phyloP scores from a whole-genome alignment of 495 filamentous ascomycete genomes.

The Penicillium argentinense region DNA sequence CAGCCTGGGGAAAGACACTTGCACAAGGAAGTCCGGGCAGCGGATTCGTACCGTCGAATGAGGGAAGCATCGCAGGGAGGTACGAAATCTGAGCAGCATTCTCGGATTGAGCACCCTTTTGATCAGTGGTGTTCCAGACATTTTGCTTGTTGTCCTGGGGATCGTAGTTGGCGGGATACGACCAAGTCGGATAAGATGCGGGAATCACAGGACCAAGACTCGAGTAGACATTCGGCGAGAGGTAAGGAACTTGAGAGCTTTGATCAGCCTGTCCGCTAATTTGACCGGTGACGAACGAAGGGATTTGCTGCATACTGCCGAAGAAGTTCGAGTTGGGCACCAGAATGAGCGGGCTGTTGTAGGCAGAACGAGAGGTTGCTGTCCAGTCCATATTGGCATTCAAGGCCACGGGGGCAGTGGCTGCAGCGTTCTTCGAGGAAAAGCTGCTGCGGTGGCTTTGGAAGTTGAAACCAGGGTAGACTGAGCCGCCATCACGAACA shows the following conservation, averaged over 20 bases:
- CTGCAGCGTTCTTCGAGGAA: conserved; percentile 19
- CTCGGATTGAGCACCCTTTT: conserved; percentile 20
- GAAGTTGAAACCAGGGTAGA: conserved; percentile 24
- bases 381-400: conserved; percentile 32
- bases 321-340: conserved; percentile 29
- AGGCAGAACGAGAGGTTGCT: conserved; percentile 22
- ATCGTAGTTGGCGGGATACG: conserved; percentile 32
- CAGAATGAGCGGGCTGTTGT: conserved; percentile 32
- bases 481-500: conserved; percentile 16
- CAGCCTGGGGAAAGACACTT: conserved; percentile 21
- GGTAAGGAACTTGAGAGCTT: conserved; percentile 29
- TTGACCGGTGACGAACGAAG: conserved; percentile 22
- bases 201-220: conserved; percentile 27
- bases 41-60: conserved; percentile 22
- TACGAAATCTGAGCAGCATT: conserved; percentile 21
- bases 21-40: conserved; percentile 26
- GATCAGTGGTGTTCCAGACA: conserved; percentile 22
- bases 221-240: conserved; percentile 27
- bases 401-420: conserved; percentile 20
- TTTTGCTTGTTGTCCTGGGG: conserved; percentile 17
- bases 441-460: conserved; percentile 30
- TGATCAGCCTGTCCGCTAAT: conserved; percentile 28
- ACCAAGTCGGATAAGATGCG: conserved; percentile 23
- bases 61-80: conserved; percentile 15
- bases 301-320: conserved; percentile 23